Percentiles rank a stretch among this genome's conserved stretches.
Evolutionary conservation across 1,284 basidiomycete species (phyloP).

Genomic region (Puccinia polysora): DNA sequence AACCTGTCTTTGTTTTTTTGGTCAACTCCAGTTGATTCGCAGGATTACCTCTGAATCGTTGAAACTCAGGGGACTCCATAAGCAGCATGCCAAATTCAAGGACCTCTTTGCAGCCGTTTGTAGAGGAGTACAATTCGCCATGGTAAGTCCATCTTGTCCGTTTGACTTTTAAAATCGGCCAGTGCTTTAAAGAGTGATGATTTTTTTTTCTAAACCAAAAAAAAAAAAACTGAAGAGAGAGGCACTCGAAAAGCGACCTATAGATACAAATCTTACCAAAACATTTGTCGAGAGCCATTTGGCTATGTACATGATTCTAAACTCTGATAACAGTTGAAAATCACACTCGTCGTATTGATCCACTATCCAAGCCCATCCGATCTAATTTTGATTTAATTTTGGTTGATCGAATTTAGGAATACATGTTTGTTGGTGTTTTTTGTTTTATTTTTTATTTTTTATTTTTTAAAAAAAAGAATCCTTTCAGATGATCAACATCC

Average conservation of each 20-base stretch:
- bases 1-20: not conserved
- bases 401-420: too few relatives aligned
- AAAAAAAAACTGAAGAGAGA: constrained; percentile 20
- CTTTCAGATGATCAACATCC: too few relatives aligned
- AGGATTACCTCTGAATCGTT: constrained; percentile 26
- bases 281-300: constrained; percentile 39
- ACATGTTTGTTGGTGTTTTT: too few relatives aligned
- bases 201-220: not conserved
- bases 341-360: not conserved
- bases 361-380: not conserved
- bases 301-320: constrained; percentile 39
- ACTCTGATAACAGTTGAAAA: not conserved
- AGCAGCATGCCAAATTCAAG: constrained; percentile 32
- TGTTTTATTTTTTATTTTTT: too few relatives aligned
- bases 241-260: constrained; percentile 16
- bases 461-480: too few relatives aligned
- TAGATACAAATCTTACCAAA: constrained; percentile 30
- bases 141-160: constrained; percentile 27
- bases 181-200: not conserved
- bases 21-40: constrained; percentile 32
- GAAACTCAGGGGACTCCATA: constrained; percentile 23
- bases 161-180: not conserved
- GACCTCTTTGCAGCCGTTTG: constrained; percentile 37
- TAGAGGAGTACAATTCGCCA: constrained; percentile 40
- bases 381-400: too few relatives aligned